phyloP scores from a whole-genome alignment of 306 rosid genomes.

The Betula pendula region DNA sequence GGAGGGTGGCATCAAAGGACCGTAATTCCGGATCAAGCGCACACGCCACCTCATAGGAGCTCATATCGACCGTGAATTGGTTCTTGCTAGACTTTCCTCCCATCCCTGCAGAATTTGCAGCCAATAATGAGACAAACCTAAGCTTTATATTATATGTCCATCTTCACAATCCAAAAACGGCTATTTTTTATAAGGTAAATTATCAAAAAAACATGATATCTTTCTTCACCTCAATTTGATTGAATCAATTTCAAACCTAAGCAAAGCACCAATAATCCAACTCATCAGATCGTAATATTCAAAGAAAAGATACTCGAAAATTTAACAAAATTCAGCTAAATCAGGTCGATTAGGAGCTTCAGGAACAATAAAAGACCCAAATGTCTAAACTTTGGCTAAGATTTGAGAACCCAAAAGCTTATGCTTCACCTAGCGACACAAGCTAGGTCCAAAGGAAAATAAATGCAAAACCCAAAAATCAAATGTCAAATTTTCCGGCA shows the following conservation, averaged over 20 bases:
- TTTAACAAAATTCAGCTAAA: not conserved
- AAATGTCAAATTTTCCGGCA: not conserved
- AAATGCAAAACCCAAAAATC: not conserved
- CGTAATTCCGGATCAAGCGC: constrained; percentile 54
- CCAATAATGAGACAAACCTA: not conserved
- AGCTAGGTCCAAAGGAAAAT: not conserved
- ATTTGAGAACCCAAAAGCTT: constrained; percentile 24
- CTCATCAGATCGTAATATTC: not conserved
- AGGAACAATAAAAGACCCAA: not conserved
- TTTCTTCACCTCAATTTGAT: not conserved
- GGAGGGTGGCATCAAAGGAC: constrained; percentile 62
- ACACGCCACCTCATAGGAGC: constrained; percentile 74
- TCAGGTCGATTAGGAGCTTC: not conserved
- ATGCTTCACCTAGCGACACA: not conserved
- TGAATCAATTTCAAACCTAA: not conserved
- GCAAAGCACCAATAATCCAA: not conserved
- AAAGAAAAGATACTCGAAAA: not conserved
- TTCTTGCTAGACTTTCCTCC: constrained; percentile 69
- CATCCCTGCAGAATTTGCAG: constrained; percentile 44
- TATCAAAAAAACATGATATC: not conserved
- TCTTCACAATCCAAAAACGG: not conserved
- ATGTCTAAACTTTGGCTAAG: not conserved
- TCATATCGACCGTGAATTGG: constrained; percentile 52
- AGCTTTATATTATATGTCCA: not conserved
- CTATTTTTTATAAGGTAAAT: not conserved